These are phyloP conservation scores for Oidiodendron maius DNA, from an alignment of 495 filamentous ascomycete species.

Conservation along the genomic window DNA sequence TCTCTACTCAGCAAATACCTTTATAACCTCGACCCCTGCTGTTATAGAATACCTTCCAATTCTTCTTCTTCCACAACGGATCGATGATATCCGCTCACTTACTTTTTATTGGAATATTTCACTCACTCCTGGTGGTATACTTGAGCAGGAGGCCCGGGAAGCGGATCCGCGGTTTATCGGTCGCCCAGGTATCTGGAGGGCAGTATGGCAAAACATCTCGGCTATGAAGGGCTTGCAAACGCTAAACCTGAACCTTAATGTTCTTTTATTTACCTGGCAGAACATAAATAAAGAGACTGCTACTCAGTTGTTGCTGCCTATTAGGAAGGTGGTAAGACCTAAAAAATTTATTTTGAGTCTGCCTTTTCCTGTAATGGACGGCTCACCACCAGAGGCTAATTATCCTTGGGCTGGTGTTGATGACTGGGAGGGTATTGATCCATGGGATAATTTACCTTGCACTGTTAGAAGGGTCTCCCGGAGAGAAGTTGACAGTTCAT, in stretches of 20 bases:
- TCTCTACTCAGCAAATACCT: not conserved
- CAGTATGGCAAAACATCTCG: not conserved
- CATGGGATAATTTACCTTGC: slow-evolving; percentile 5
- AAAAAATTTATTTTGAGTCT: not conserved
- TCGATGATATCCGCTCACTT: not conserved
- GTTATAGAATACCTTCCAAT: not conserved
- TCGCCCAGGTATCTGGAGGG: not conserved
- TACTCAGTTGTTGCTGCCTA: not conserved
- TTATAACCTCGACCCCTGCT: not conserved
- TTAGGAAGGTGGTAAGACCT: slow-evolving; percentile 1
- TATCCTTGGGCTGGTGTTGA: not conserved
- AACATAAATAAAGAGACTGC: slow-evolving; percentile 4
- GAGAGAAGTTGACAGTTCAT: no score
- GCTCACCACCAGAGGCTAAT: not conserved
- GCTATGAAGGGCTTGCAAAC: not conserved
- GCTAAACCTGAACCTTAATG: not conserved
- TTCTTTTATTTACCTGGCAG: not conserved
- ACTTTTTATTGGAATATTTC: not conserved
- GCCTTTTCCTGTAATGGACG: not conserved
- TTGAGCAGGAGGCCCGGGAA: no score
- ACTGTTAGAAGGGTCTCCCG: slow-evolving; percentile 4
- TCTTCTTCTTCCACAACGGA: not conserved
- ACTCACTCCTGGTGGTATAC: not conserved
- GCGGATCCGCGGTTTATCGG: no score
- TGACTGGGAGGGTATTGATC: slow-evolving; percentile 2